These are phyloP conservation scores for Xylaria telfairii DNA, from an alignment of 495 filamentous ascomycete genomes.

Conservation along the genomic window DNA sequence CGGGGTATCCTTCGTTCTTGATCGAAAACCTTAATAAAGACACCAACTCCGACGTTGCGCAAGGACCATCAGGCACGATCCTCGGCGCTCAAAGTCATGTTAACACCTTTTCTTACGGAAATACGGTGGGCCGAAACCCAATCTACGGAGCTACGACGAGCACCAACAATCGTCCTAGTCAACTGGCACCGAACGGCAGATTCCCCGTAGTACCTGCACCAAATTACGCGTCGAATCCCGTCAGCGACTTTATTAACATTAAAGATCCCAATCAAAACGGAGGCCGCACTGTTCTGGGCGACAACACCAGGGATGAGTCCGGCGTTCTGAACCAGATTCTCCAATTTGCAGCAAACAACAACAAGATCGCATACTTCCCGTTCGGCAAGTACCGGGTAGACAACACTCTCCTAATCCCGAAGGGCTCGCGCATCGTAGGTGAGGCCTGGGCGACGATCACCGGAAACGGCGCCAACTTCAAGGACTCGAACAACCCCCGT, in stretches of 20 bases:
- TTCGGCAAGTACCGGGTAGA: conserved; percentile 57
- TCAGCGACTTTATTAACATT: conserved; percentile 50
- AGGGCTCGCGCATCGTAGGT: conserved; percentile 59
- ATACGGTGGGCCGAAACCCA: conserved; percentile 65
- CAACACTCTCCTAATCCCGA: conserved; percentile 57
- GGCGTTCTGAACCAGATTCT: conserved; percentile 48
- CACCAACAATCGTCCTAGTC: conserved; percentile 32
- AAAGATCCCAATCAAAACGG: conserved; percentile 52
- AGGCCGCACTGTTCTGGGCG: conserved; percentile 44
- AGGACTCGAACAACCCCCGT: conserved; percentile 54
- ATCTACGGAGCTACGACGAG: conserved; percentile 61
- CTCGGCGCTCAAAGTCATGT: conserved; percentile 36
- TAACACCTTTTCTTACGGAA: conserved; percentile 48
- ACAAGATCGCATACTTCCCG: conserved; percentile 55
- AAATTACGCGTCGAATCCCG: conserved; percentile 43
- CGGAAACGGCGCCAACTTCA: conserved; percentile 57
- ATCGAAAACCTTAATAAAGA: conserved; percentile 53
- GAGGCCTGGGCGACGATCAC: conserved; percentile 58
- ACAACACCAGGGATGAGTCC: conserved; percentile 47
- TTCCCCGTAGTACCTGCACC: conserved; percentile 45
- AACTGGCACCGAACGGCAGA: conserved; percentile 40
- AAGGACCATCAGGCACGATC: conserved; percentile 36
- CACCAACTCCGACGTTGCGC: conserved; percentile 37
- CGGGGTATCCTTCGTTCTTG: conserved; percentile 45
- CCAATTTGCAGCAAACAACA: conserved; percentile 38